Percentiles rank a stretch among this genome's conserved stretches.
phyloP scores from a whole-genome alignment of 2,329 filamentous ascomycete genomes.

The Claviceps quebecensis region DNA sequence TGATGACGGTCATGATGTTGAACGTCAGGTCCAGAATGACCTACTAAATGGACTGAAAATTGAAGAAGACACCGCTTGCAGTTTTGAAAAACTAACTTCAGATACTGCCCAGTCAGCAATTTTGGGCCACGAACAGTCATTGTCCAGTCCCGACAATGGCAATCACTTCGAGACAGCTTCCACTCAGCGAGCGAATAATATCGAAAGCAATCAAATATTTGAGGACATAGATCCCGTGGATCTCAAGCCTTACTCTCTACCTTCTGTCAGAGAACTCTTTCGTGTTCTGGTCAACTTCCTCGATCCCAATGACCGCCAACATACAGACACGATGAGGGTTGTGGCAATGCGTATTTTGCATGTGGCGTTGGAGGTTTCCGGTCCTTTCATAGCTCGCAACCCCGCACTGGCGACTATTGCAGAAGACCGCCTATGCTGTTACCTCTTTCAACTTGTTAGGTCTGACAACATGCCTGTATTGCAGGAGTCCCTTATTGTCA shows the following conservation, averaged over 20 bases:
- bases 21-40: conserved; percentile 52
- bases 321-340: conserved; percentile 89
- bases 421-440: conserved; percentile 83
- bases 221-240: conserved; percentile 35
- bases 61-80: conserved; percentile 36
- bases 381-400: conserved; percentile 86
- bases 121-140: not conserved
- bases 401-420: conserved; percentile 76
- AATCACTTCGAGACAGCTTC: conserved; percentile 1
- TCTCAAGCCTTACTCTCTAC: conserved; percentile 80
- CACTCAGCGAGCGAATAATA: conserved; percentile 1
- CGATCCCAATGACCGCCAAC: conserved; percentile 81
- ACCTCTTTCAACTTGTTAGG: conserved; percentile 88
- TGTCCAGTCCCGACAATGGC: conserved; percentile 1
- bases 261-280: conserved; percentile 89
- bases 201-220: conserved; percentile 17
- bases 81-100: conserved; percentile 3
- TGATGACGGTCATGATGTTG: conserved; percentile 49
- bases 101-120: conserved; percentile 1
- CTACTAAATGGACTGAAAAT: conserved; percentile 64
- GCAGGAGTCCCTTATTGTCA: conserved; percentile 82
- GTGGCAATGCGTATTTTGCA: conserved; percentile 97
- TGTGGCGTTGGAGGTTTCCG: conserved; percentile 89
- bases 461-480: conserved; percentile 94
- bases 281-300: conserved; percentile 85